Percentiles rank a stretch among this genome's conserved stretches.
These are phyloP conservation scores for Mycena capillaripes DNA, from an alignment of 768 basidiomycete genomes.

Conservation along the genomic window DNA sequence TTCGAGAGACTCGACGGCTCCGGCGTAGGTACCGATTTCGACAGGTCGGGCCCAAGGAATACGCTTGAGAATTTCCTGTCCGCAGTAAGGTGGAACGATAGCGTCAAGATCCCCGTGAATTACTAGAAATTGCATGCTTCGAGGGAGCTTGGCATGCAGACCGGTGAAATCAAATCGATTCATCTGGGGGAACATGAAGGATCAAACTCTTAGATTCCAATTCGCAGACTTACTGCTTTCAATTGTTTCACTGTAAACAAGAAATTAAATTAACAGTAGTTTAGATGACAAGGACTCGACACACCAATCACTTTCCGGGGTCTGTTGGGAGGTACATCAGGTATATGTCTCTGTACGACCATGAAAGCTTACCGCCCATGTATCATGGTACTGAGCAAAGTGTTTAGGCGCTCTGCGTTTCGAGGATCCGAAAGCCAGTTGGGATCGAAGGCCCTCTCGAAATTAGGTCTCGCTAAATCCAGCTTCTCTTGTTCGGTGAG, in stretches of 20 bases:
- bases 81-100: slow-evolving; percentile 54
- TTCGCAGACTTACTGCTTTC: slow-evolving; percentile 45
- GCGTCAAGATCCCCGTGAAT: slow-evolving; percentile 58
- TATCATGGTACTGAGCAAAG: slow-evolving; percentile 42
- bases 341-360: neutral
- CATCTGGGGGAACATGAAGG: slow-evolving; percentile 33
- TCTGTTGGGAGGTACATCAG: slow-evolving; percentile 27
- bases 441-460: slow-evolving; percentile 51
- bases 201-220: neutral
- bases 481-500: slow-evolving; percentile 48
- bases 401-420: slow-evolving; percentile 44
- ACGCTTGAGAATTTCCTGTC: slow-evolving; percentile 49
- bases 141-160: slow-evolving; percentile 48
- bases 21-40: slow-evolving; percentile 47
- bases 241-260: slow-evolving; percentile 47
- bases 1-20: slow-evolving; percentile 51
- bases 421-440: slow-evolving; percentile 49
- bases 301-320: slow-evolving; percentile 48
- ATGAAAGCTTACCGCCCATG: slow-evolving; percentile 39
- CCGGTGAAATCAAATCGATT: slow-evolving; percentile 48
- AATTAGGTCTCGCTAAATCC: slow-evolving; percentile 44
- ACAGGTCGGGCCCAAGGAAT: slow-evolving; percentile 55
- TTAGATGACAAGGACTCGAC: slow-evolving; percentile 15
- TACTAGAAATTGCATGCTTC: slow-evolving; percentile 50
- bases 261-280: too few relatives aligned